Percentiles rank a stretch among this genome's conserved stretches.
Evolutionary conservation across 495 filamentous ascomycete species (phyloP).

Genomic region (Neurospora sp.): DNA sequence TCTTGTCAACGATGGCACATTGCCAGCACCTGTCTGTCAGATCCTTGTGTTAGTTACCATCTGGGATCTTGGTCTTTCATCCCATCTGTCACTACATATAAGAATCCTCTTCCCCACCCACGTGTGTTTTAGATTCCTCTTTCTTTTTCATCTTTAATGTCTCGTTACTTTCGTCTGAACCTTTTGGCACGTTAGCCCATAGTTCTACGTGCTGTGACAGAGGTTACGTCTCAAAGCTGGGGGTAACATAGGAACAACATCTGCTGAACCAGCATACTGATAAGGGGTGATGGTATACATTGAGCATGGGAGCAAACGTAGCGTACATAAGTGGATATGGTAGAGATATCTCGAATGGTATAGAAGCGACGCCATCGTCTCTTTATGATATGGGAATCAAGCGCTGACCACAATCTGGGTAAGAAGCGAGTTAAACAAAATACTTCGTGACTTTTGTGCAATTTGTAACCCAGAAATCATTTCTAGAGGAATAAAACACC

Average conservation of each 20-base stretch:
- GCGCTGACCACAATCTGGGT: neutral
- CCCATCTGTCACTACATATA: neutral
- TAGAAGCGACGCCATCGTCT: neutral
- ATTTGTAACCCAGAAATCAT: neutral
- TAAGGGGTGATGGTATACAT: neutral
- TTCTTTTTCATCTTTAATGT: neutral
- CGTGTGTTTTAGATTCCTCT: neutral
- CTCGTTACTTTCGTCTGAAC: neutral
- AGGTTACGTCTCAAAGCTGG: neutral
- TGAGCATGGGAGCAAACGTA: neutral
- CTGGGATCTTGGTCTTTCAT: neutral
- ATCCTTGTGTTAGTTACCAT: neutral
- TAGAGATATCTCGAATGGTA: neutral
- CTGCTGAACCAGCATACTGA: neutral
- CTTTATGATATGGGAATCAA: neutral
- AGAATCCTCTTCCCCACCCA: neutral
- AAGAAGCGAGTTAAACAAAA: neutral
- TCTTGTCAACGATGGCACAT: neutral
- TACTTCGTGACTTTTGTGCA: neutral
- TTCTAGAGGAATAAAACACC: neutral
- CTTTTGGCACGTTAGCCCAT: neutral
- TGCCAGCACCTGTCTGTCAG: neutral
- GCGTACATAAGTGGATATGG: neutral
- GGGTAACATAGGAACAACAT: neutral
- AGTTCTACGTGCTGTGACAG: neutral